phyloP scores from a whole-genome alignment of 2,329 filamentous ascomycete genomes.

The Colletotrichum sp. region DNA sequence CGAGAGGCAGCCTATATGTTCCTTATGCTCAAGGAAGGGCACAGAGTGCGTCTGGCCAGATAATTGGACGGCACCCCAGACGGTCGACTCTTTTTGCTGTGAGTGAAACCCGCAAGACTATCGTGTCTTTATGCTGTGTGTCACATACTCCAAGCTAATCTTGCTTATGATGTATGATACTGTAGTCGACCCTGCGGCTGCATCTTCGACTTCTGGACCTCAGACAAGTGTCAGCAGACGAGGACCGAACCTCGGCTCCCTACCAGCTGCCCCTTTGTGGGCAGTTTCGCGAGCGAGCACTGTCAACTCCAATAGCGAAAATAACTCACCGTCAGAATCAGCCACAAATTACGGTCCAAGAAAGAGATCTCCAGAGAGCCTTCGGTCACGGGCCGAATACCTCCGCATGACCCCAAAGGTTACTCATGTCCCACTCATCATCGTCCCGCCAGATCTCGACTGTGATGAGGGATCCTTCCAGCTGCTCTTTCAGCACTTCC shows the following conservation, averaged over 20 bases:
- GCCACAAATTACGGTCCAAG: rapidly evolving
- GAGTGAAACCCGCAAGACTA: not conserved
- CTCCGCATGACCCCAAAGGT: not conserved
- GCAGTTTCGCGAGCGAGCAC: not conserved
- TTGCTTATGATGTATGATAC: not conserved
- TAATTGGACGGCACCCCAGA: not conserved
- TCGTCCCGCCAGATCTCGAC: not conserved
- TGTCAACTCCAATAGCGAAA: not conserved
- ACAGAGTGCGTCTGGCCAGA: not conserved
- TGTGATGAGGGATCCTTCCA: not conserved
- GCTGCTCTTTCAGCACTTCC: not conserved
- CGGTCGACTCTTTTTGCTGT: not conserved
- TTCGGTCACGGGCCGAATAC: too few relatives aligned
- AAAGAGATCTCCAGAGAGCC: too few relatives aligned
- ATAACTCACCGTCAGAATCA: not conserved
- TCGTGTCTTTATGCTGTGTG: not conserved
- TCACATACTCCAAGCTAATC: not conserved
- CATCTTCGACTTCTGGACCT: not conserved
- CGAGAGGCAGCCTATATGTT: not conserved
- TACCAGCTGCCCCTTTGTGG: not conserved
- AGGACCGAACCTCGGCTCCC: not conserved
- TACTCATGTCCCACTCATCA: not conserved
- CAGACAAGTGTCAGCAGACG: not conserved
- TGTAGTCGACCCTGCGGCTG: not conserved
- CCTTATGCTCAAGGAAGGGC: not conserved